These are phyloP conservation scores for Penicillium cataractarum DNA, from an alignment of 495 filamentous ascomycete species.

Conservation along the genomic window DNA sequence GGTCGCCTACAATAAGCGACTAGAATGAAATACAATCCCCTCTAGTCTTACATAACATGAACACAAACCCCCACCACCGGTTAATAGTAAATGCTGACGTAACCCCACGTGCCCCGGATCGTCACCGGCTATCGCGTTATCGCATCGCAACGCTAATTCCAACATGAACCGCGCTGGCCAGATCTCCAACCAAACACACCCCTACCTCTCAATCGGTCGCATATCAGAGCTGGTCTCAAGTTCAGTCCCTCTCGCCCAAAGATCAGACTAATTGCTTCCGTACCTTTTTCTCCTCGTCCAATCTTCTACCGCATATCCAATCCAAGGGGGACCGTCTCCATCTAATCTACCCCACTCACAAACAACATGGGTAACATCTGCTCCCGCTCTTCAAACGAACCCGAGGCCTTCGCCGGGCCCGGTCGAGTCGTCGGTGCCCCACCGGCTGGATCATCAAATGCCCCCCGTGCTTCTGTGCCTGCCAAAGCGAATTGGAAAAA, in stretches of 20 bases:
- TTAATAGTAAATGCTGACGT: constrained; percentile 14
- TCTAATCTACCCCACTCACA: constrained; percentile 4
- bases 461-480: constrained; percentile 43
- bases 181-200: not conserved
- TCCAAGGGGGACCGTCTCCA: not conserved
- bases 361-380: constrained; percentile 74
- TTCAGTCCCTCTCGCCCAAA: not conserved
- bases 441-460: constrained; percentile 14
- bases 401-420: constrained; percentile 59
- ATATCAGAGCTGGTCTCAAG: not conserved
- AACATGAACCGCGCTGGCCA: not conserved
- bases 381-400: constrained; percentile 62
- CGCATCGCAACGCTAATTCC: constrained; percentile 11
- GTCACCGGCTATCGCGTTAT: constrained; percentile 16
- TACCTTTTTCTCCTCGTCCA: not conserved
- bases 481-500: constrained; percentile 45
- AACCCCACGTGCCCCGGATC: constrained; percentile 34
- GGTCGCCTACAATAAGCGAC: constrained; percentile 6
- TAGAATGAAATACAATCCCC: not conserved
- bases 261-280: not conserved
- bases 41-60: too few species aligned
- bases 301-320: not conserved
- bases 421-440: constrained; percentile 60
- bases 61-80: too few species aligned
- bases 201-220: not conserved